Evolutionary conservation across 305 asterid genomes (phyloP).

Genomic region (Fraxinus sp.): DNA sequence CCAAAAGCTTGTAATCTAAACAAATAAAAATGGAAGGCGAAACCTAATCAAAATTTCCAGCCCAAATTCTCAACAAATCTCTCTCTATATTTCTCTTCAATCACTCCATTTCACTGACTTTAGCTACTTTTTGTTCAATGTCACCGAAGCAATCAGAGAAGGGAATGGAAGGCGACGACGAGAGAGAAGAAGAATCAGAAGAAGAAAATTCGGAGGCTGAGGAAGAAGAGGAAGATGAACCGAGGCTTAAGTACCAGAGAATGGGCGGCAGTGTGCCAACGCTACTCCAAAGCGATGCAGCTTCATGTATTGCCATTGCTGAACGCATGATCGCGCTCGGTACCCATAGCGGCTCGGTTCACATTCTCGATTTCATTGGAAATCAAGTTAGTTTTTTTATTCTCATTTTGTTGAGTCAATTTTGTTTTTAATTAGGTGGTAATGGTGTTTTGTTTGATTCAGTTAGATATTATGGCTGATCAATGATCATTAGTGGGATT

Average conservation of each 20-base stretch:
- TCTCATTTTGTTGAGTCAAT: neutral
- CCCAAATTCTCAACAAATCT: neutral
- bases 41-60: conserved; percentile 8
- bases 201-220: conserved; percentile 64
- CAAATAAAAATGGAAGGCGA: neutral
- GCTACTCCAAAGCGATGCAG: conserved; percentile 79
- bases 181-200: conserved; percentile 67
- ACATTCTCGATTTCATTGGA: conserved; percentile 94
- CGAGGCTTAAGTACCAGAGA: conserved; percentile 89
- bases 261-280: conserved; percentile 94
- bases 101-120: neutral
- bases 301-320: conserved; percentile 79
- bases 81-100: neutral
- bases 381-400: conserved; percentile 53
- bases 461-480: conserved; percentile 5
- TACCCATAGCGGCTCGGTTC: conserved; percentile 73
- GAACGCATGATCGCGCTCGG: conserved; percentile 98
- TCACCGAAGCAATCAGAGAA: conserved; percentile 71
- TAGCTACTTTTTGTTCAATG: conserved; percentile 34
- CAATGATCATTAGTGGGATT: neutral
- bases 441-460: neutral
- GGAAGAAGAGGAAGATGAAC: conserved; percentile 79
- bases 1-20: conserved; percentile 14
- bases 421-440: neutral
- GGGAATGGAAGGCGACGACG: conserved; percentile 93